Evolutionary conservation across 148 eudicot species (phyloP).

Genomic region (Cornus florida): DNA sequence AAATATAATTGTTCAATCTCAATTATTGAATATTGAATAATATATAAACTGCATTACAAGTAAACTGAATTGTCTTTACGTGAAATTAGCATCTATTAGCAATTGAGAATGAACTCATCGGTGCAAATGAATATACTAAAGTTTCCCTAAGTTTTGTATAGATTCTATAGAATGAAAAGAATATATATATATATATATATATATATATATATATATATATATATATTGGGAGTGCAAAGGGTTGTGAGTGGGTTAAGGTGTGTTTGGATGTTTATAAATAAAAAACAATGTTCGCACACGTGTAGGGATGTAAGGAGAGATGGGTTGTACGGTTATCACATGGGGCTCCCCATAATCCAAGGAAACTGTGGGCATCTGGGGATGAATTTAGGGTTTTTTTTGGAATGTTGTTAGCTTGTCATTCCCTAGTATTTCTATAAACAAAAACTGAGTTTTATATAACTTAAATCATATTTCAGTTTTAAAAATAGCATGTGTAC

Average conservation of each 20-base stretch:
- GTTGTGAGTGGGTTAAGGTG: background rate
- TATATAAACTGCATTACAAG: too few species aligned
- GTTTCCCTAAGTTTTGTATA: too few species aligned
- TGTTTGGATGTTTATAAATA: slow-evolving; percentile 4
- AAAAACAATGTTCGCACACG: slow-evolving; percentile 13
- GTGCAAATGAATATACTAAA: too few species aligned
- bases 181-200: too few species aligned
- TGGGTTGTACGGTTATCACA: slow-evolving; percentile 10
- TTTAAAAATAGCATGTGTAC: background rate
- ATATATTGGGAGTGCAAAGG: background rate
- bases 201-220: too few species aligned
- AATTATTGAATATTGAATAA: too few species aligned
- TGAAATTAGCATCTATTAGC: too few species aligned
- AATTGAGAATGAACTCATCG: too few species aligned
- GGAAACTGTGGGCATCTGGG: slow-evolving; percentile 3
- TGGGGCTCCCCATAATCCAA: slow-evolving; percentile 21
- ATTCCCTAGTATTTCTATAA: background rate
- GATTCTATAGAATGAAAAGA: too few species aligned
- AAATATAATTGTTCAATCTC: too few species aligned
- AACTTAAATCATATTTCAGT: background rate
- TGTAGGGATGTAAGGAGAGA: background rate
- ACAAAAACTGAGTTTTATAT: background rate
- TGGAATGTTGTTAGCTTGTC: slow-evolving; percentile 1
- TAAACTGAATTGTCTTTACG: too few species aligned
- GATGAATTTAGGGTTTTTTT: background rate